Percentiles rank a stretch among this genome's conserved stretches.
Evolutionary conservation across 768 basidiomycete species (phyloP).

Genomic region (Crucibulum laeve): DNA sequence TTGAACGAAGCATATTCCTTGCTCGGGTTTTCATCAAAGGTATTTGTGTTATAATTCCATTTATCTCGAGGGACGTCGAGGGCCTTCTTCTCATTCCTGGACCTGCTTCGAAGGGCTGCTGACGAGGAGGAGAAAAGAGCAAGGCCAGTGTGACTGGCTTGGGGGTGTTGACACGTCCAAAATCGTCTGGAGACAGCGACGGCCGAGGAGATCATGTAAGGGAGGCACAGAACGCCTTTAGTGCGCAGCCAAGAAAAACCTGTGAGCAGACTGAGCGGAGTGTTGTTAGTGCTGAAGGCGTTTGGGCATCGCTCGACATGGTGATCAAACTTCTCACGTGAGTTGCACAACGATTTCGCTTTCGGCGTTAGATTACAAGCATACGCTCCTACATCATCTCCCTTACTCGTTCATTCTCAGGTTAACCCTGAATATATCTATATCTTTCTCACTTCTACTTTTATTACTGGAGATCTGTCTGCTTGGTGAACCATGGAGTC

Average conservation of each 20-base stretch:
- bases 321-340: too few relatives aligned
- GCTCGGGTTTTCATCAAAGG: constrained; percentile 49
- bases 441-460: constrained; percentile 1
- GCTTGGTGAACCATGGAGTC: constrained; percentile 25
- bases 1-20: constrained; percentile 37
- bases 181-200: constrained; percentile 26
- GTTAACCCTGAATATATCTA: background rate
- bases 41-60: constrained; percentile 75
- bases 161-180: too few relatives aligned
- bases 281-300: too few relatives aligned
- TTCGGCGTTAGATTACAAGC: too few relatives aligned
- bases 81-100: constrained; percentile 5
- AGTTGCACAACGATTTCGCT: too few relatives aligned
- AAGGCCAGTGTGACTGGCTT: too few relatives aligned
- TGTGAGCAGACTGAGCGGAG: background rate
- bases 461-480: constrained; percentile 2
- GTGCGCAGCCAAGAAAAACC: background rate
- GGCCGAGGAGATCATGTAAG: constrained; percentile 32
- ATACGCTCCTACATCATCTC: too few relatives aligned
- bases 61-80: constrained; percentile 42
- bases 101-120: constrained; percentile 9
- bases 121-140: constrained; percentile 19
- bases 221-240: constrained; percentile 5
- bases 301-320: too few relatives aligned
- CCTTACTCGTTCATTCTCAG: too few relatives aligned